Percentiles rank a stretch among this genome's conserved stretches.
Evolutionary conservation across 176 grass and related monocot genomes (phyloP).

Genomic region (Rhynchospora pubera): DNA sequence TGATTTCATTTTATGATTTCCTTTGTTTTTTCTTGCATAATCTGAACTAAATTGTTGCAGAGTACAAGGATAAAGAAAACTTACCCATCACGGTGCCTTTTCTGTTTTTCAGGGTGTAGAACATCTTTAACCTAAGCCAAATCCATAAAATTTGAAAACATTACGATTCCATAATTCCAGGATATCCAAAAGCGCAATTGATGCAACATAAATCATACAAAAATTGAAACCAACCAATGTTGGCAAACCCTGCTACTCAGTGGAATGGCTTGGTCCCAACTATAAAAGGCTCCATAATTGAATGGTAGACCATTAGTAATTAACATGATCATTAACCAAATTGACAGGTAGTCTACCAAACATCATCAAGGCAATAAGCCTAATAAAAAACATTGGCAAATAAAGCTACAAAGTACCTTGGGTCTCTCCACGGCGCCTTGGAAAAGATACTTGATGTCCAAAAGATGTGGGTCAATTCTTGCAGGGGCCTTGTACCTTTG

Average conservation of each 20-base stretch:
- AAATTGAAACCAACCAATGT: neutral
- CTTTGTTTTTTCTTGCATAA: neutral
- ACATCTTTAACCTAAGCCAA: slow-evolving; percentile 52
- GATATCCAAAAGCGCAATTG: neutral
- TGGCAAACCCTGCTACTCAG: neutral
- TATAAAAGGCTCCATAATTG: neutral
- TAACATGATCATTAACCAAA: neutral
- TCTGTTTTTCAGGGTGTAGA: slow-evolving; percentile 38
- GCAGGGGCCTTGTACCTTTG: slow-evolving; percentile 78
- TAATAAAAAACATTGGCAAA: neutral
- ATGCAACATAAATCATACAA: neutral
- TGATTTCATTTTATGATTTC: neutral
- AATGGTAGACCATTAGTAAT: neutral
- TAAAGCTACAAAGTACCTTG: slow-evolving; percentile 35
- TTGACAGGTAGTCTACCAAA: neutral
- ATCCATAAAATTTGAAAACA: slow-evolving; percentile 19
- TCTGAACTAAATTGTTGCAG: neutral
- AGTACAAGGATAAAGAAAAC: neutral
- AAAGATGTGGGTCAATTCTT: slow-evolving; percentile 87
- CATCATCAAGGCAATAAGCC: neutral
- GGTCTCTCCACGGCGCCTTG: slow-evolving; percentile 48
- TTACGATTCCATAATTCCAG: neutral
- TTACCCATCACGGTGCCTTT: slow-evolving; percentile 89
- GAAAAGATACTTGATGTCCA: slow-evolving; percentile 88
- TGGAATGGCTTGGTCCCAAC: neutral